Evolutionary conservation across 139 green algal genomes (phyloP).

Genomic region (Raphidocelis subcapitata): DNA sequence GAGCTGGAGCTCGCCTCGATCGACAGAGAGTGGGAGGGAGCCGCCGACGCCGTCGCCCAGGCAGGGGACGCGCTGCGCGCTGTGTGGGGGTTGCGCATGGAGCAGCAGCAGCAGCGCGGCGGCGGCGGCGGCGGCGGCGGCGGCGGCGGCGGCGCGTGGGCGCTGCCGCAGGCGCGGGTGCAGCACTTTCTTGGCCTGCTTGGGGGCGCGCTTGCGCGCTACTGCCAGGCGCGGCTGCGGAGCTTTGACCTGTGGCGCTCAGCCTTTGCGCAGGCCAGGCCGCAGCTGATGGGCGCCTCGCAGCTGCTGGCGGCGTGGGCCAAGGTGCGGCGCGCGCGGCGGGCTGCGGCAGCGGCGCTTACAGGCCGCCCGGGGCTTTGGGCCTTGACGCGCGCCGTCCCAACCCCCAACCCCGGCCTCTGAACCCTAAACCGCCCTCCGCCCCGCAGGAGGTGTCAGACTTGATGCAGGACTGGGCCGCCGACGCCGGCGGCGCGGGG

Average conservation of each 20-base stretch:
- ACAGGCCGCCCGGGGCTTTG: slow-evolving; percentile 12
- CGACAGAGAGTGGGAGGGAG: slow-evolving; percentile 25
- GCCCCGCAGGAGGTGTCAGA: slow-evolving; percentile 23
- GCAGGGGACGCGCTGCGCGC: too few relatives aligned
- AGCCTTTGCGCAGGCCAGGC: slow-evolving; percentile 41
- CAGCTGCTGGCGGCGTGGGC: slow-evolving; percentile 21
- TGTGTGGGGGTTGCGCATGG: too few relatives aligned
- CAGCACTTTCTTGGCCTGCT: slow-evolving; percentile 43
- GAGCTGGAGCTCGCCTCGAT: slow-evolving; percentile 11
- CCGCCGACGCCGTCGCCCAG: background rate
- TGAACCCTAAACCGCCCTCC: too few relatives aligned
- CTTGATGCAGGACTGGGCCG: slow-evolving; percentile 41
- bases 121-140: slow-evolving; percentile 15
- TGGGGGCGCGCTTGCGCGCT: slow-evolving; percentile 31
- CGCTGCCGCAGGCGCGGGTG: slow-evolving; percentile 38
- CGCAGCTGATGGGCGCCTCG: slow-evolving; percentile 36
- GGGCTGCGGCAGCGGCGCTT: background rate
- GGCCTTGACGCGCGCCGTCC: too few relatives aligned
- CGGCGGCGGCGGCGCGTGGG: slow-evolving; percentile 32
- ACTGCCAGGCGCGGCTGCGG: slow-evolving; percentile 41
- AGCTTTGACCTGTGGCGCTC: slow-evolving; percentile 39
- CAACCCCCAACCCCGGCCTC: too few relatives aligned
- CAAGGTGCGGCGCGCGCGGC: too few relatives aligned
- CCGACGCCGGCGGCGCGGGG: slow-evolving; percentile 40
- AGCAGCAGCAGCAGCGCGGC: slow-evolving; percentile 9